Conservation (phyloP, 2,329 filamentous ascomycete species). For the Fusarium sp. region DNA sequence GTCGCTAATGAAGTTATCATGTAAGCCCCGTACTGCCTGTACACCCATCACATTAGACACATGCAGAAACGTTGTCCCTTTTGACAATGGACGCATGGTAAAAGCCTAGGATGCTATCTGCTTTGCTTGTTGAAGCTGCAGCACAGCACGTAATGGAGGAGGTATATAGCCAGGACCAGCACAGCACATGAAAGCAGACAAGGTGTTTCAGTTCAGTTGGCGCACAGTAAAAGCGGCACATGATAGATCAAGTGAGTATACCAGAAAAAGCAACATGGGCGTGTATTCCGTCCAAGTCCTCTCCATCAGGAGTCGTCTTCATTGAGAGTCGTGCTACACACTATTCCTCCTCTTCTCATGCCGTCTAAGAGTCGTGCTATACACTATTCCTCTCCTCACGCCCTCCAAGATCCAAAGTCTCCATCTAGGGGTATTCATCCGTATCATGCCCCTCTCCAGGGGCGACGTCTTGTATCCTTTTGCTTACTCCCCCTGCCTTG, state of each 20-base stretch:
- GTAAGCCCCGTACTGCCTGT: constrained; percentile 60
- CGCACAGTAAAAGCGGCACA: not conserved
- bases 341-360: constrained; percentile 6
- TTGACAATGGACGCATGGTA: constrained; percentile 4
- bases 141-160: constrained; percentile 31
- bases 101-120: constrained; percentile 13
- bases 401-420: constrained; percentile 22
- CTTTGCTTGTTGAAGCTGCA: constrained; percentile 14
- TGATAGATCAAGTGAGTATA: constrained; percentile 14
- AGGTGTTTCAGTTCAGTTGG: not conserved
- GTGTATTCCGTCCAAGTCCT: constrained; percentile 28
- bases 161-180: constrained; percentile 22
- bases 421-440: constrained; percentile 25
- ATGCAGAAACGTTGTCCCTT: constrained; percentile 20
- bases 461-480: constrained; percentile 11
- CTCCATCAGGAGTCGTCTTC: not conserved
- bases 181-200: constrained; percentile 16
- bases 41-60: constrained; percentile 18
- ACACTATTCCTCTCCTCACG: constrained; percentile 2
- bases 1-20: constrained; percentile 92
- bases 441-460: constrained; percentile 3
- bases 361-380: constrained; percentile 14
- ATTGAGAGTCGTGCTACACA: not conserved
- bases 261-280: constrained; percentile 19
- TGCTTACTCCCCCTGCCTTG: constrained; percentile 17